Conservation (phyloP, 75 land plant genomes). For the Picea sitchensis region DNA sequence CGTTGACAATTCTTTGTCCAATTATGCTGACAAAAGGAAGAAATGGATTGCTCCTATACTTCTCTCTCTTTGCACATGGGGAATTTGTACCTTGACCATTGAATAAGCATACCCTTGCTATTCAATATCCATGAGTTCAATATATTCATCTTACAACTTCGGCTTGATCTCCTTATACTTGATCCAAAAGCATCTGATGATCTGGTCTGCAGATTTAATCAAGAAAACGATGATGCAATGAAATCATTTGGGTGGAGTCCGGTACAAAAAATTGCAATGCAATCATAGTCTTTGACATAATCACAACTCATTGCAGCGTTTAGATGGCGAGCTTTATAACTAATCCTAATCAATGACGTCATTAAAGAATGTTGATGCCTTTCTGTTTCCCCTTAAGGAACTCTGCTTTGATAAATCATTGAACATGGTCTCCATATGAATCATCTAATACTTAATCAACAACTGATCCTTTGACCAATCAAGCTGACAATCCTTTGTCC, state of each 20-base stretch:
- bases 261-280: conserved; percentile 82
- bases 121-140: no score
- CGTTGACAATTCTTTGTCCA: no score
- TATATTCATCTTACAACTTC: no score
- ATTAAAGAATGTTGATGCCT: conserved; percentile 59
- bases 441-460: conserved; percentile 80
- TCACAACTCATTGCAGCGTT: conserved; percentile 82
- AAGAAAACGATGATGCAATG: conserved; percentile 65
- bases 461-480: conserved; percentile 79
- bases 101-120: conserved; percentile 1
- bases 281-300: conserved; percentile 80
- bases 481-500: no score
- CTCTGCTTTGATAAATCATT: conserved; percentile 49
- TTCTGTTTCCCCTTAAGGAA: conserved; percentile 45
- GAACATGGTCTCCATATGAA: conserved; percentile 58
- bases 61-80: no score
- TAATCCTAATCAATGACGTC: conserved; percentile 50
- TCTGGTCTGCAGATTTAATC: conserved; percentile 63
- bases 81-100: no score
- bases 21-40: conserved; percentile 55
- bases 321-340: conserved; percentile 75
- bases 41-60: conserved; percentile 80
- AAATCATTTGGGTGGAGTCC: conserved; percentile 42
- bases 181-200: conserved; percentile 9
- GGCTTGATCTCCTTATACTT: no score